Base-by-base conservation (phyloP, 2,329 filamentous ascomycete genomes). In the Epichloe hybrida region DNA sequence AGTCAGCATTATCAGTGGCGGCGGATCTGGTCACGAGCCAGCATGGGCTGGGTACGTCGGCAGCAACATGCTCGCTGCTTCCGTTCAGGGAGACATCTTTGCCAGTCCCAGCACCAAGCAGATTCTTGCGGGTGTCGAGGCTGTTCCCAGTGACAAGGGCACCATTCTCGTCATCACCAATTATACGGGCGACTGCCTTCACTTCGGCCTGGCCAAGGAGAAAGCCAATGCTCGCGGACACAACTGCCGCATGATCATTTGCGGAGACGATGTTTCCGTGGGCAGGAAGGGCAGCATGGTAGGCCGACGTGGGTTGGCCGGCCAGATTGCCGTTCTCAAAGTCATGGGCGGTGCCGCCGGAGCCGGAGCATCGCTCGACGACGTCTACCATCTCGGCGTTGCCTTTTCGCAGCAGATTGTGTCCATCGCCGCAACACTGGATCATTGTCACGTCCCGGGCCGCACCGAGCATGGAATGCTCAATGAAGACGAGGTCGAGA, bases 31-130 rank as follows among this genome's bases (percentile, higher is more conserved):
- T 43, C 76, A 78, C 62, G 79, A 83, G 58, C 79, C 79, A 20
- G 80, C 79, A 54, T 83, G 79, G 74, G 70, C 76, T 2, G 80
- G 80, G 50, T 83, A 82, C 57, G 80, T 84, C 2, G 80, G 80
- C 50, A 61, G 66, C 51, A 80, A 80, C 60, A 71, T 82, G 65
- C 72, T 84, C n/a, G 71, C 77, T 2, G 79, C 78, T 4, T 74
- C 79, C 5, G 80, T 80, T 4, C 72, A 71, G 4, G 80, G 80
- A 42, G 77, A 81, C 58, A 76, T 84, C 55, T 84, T 84, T 56
- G 80, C 80, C 15, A 79, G 74, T 6, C 80, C 80, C 0, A 80
- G 75, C 52, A 79, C 80, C 11, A 78, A 76, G 53, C 80, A 84
- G 63, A 79, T 84, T 50, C 62, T 81, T 8, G 73, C 79, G 1